Percentiles rank a stretch among this genome's conserved stretches.
Evolutionary conservation across 2,329 filamentous ascomycete genomes (phyloP).

Genomic region (Monosporascus sp.): DNA sequence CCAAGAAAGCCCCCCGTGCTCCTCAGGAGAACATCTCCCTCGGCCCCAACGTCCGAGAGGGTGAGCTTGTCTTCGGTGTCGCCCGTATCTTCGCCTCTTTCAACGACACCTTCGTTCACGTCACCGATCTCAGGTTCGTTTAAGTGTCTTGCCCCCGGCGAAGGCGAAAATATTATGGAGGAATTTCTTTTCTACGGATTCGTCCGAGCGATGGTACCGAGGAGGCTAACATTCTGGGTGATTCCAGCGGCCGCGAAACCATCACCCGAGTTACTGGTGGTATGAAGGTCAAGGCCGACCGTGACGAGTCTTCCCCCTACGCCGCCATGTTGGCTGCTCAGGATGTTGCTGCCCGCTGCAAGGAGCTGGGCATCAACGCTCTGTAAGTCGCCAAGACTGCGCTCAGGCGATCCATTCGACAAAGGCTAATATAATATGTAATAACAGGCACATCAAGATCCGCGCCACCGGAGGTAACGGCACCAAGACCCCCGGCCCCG

Average conservation of each 20-base stretch:
- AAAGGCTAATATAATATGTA: background rate
- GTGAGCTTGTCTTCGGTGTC: conserved; percentile 96
- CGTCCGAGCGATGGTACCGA: conserved; percentile 31
- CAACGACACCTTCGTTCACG: conserved; percentile 94
- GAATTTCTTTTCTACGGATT: conserved; percentile 7
- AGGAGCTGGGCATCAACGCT: conserved; percentile 73
- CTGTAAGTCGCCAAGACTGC: conserved; percentile 39
- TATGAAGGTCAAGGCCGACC: conserved; percentile 99
- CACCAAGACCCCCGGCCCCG: conserved; percentile 99
- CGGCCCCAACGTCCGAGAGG: conserved; percentile 94
- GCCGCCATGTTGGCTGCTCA: conserved; percentile 99
- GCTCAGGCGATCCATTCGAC: background rate
- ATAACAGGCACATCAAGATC: conserved; percentile 89
- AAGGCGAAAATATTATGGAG: conserved; percentile 4
- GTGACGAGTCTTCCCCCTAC: conserved; percentile 99
- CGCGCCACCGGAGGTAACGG: conserved; percentile 98
- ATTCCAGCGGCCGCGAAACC: conserved; percentile 96
- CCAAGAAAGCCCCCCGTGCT: conserved; percentile 82
- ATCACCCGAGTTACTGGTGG: conserved; percentile 99
- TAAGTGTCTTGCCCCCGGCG: conserved; percentile 17
- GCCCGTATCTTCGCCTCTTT: conserved; percentile 96
- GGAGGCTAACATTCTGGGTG: conserved; percentile 61
- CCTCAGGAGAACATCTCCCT: conserved; percentile 97
- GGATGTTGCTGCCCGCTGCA: conserved; percentile 86
- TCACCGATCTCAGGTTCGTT: conserved; percentile 94